A percentile compares a stretch with the other conserved stretches of the same genome.
Evolutionary conservation across 176 grass and related monocot genomes (phyloP).

Genomic region (Rhynchospora tenuis): DNA sequence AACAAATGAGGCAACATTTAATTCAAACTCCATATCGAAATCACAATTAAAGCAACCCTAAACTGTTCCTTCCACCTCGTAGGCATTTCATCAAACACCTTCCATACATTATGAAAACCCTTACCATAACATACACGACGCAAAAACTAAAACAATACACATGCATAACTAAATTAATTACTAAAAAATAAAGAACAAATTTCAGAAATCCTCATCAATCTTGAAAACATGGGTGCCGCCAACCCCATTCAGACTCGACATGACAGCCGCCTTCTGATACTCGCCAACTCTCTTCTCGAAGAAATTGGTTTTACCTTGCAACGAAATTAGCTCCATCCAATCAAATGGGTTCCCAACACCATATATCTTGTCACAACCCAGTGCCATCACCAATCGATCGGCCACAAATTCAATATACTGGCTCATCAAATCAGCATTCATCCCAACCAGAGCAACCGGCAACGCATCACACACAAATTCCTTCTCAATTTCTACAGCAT

Average conservation of each 20-base stretch:
- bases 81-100: conserved; percentile 24
- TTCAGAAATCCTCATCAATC: conserved; percentile 78
- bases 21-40: conserved; percentile 5
- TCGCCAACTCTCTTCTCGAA: conserved; percentile 84
- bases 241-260: conserved; percentile 51
- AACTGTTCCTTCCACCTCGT: neutral
- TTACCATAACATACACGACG: neutral
- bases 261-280: conserved; percentile 76
- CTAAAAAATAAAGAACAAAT: neutral
- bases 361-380: conserved; percentile 59
- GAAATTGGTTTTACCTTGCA: conserved; percentile 85
- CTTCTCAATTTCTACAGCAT: conserved; percentile 79
- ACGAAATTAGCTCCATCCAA: conserved; percentile 87
- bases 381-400: conserved; percentile 55
- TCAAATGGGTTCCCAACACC: conserved; percentile 59
- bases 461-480: conserved; percentile 80
- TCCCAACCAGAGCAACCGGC: conserved; percentile 54
- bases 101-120: neutral
- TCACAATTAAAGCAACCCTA: neutral
- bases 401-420: conserved; percentile 80
- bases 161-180: neutral
- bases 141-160: neutral
- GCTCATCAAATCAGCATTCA: conserved; percentile 68
- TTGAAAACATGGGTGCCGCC: conserved; percentile 58
- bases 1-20: conserved; percentile 11